These are phyloP conservation scores for Ogataea haglerorum DNA, from an alignment of 805 yeast genomes.

Conservation along the genomic window DNA sequence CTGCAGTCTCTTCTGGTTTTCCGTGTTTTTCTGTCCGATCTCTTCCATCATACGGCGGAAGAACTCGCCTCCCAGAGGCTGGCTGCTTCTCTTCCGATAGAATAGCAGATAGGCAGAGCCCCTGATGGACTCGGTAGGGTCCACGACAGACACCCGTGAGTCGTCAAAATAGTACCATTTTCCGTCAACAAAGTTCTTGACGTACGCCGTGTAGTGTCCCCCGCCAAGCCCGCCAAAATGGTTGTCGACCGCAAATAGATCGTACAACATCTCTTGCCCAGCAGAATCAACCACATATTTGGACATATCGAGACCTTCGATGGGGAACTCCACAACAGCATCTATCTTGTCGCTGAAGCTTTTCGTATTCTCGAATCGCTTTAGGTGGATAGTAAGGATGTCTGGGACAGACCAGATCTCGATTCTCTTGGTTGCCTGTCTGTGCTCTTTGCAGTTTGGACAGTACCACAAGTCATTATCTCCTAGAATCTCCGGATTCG, in stretches of 20 bases:
- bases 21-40: conserved; percentile 31
- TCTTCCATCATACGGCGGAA: conserved; percentile 39
- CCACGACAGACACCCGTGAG: conserved; percentile 60
- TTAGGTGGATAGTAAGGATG: conserved; percentile 81
- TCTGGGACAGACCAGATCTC: conserved; percentile 95
- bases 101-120: conserved; percentile 87
- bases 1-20: neutral
- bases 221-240: conserved; percentile 97
- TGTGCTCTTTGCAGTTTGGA: conserved; percentile 81
- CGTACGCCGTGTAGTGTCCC: conserved; percentile 94
- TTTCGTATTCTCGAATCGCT: conserved; percentile 81
- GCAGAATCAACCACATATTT: conserved; percentile 46
- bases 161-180: conserved; percentile 93
- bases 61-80: conserved; percentile 46
- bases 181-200: conserved; percentile 67
- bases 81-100: conserved; percentile 55
- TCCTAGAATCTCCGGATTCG: conserved; percentile 80
- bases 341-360: conserved; percentile 88
- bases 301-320: conserved; percentile 71
- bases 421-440: conserved; percentile 86
- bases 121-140: conserved; percentile 58
- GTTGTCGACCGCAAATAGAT: conserved; percentile 88
- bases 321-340: conserved; percentile 82
- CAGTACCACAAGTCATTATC: conserved; percentile 94
- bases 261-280: conserved; percentile 53